phyloP scores from a whole-genome alignment of 177 flowering plant species.

The Telopea speciosissima region DNA sequence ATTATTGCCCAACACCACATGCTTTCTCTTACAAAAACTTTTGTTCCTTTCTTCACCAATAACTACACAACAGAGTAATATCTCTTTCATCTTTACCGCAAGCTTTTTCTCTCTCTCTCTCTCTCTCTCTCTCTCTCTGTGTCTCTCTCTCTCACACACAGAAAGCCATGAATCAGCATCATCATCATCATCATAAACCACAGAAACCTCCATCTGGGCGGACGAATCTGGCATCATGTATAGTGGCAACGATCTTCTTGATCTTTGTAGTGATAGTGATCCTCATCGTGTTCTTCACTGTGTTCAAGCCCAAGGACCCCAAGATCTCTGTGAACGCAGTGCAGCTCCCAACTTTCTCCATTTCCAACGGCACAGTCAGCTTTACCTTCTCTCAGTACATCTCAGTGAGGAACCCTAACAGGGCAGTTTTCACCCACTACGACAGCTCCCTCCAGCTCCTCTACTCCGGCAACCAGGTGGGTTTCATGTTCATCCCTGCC shows the following conservation, averaged over 20 bases:
- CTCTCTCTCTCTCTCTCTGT: background rate
- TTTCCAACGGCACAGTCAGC: constrained; percentile 60
- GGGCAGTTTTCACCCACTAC: constrained; percentile 77
- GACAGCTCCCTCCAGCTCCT: constrained; percentile 82
- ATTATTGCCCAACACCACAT: background rate
- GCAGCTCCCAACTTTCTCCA: constrained; percentile 70
- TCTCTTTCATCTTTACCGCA: too few relatives aligned
- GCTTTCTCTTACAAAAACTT: background rate
- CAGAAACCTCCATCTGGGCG: constrained; percentile 31
- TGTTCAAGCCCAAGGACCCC: constrained; percentile 81
- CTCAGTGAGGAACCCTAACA: constrained; percentile 77
- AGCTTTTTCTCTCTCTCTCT: too few relatives aligned
- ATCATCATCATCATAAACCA: constrained; percentile 8
- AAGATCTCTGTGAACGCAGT: constrained; percentile 60
- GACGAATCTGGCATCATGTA: constrained; percentile 82
- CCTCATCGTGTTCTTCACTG: constrained; percentile 71
- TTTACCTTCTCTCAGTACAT: constrained; percentile 88
- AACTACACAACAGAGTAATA: too few relatives aligned
- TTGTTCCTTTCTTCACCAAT: background rate
- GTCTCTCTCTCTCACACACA: background rate
- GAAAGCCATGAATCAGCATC: constrained; percentile 2
- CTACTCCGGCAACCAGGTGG: constrained; percentile 70
- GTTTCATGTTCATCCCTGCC: constrained; percentile 96
- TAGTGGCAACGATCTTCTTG: constrained; percentile 76
- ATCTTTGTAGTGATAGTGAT: constrained; percentile 49